These are phyloP conservation scores for Tricholoma matsutake DNA, from an alignment of 768 basidiomycete species.

Conservation along the genomic window DNA sequence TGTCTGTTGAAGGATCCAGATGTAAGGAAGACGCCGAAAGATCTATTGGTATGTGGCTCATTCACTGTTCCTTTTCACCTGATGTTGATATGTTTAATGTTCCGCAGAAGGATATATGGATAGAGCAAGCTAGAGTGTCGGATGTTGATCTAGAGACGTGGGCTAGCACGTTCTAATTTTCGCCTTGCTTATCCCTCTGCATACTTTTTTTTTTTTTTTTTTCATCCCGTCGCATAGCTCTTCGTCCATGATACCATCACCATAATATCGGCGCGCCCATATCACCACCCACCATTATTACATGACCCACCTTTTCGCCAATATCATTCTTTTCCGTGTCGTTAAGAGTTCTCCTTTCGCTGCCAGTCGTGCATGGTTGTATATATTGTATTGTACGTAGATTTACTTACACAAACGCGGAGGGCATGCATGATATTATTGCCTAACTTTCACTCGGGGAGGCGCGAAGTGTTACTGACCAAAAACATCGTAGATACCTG, in stretches of 20 bases:
- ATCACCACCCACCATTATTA: neutral
- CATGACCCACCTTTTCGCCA: neutral
- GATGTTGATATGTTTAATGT: constrained; percentile 4
- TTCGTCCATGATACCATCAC: neutral
- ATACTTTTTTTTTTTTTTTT: neutral
- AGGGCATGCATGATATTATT: neutral
- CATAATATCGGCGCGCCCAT: neutral
- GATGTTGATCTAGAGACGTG: constrained; percentile 75
- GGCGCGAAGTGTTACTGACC: no score
- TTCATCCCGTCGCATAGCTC: neutral
- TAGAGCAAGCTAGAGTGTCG: constrained; percentile 57
- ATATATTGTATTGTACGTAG: neutral
- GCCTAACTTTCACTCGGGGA: neutral
- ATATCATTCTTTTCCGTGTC: neutral
- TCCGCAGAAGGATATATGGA: constrained; percentile 69
- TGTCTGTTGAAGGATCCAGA: constrained; percentile 92
- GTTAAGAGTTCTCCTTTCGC: neutral
- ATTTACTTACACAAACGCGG: neutral
- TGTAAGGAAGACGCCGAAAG: constrained; percentile 79
- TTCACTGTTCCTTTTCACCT: constrained; percentile 4
- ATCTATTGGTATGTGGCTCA: constrained; percentile 61
- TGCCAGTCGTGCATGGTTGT: neutral
- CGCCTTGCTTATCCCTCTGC: neutral
- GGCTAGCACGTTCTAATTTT: constrained; percentile 66
- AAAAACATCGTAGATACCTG: no score